phyloP scores from a whole-genome alignment of 768 basidiomycete species.

The Paxillus ammoniavirescens region DNA sequence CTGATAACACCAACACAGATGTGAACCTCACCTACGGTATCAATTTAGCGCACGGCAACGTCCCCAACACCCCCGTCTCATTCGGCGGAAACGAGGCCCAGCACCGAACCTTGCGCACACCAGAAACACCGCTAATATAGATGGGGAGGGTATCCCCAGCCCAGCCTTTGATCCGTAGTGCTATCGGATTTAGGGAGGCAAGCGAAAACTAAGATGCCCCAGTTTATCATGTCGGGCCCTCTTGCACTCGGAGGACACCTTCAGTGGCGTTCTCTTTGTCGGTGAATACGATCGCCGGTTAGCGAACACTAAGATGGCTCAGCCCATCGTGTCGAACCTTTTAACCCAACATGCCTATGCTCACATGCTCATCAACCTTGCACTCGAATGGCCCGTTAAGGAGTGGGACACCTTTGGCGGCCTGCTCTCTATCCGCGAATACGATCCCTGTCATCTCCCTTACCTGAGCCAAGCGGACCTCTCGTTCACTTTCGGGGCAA shows the following conservation, averaged over 20 bases:
- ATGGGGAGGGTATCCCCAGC: constrained; percentile 22
- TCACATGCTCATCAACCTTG: constrained; percentile 41
- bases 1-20: constrained; percentile 28
- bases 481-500: too few species aligned
- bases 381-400: constrained; percentile 41
- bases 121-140: constrained; percentile 13
- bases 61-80: constrained; percentile 36
- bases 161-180: constrained; percentile 26
- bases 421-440: constrained; percentile 42
- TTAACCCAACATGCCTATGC: constrained; percentile 33
- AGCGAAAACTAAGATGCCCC: constrained; percentile 3
- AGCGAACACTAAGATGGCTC: neutral
- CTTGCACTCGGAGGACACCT: too few species aligned
- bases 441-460: constrained; percentile 31
- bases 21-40: constrained; percentile 36
- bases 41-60: constrained; percentile 35
- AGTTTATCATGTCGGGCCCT: too few species aligned
- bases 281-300: too few species aligned
- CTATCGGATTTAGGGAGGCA: constrained; percentile 22
- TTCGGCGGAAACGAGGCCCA: constrained; percentile 34
- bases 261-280: too few species aligned
- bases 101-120: constrained; percentile 27
- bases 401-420: constrained; percentile 40
- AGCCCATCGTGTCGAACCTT: constrained; percentile 39
- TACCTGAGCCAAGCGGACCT: too few species aligned